phyloP scores from a whole-genome alignment of 345 rosid genomes.

The Alliaria petiolata region DNA sequence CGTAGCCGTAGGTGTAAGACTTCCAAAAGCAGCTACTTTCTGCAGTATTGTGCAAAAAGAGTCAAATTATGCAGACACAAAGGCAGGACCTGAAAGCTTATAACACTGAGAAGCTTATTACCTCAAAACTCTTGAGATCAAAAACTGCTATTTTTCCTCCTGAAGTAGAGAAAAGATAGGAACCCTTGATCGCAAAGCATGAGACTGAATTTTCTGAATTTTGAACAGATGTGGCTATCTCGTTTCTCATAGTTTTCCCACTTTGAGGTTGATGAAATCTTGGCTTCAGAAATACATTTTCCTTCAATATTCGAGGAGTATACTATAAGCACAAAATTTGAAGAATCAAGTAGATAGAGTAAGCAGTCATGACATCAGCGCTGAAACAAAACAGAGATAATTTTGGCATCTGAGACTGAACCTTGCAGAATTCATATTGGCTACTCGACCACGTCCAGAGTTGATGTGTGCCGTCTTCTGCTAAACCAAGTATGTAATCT shows the following conservation, averaged over 20 bases:
- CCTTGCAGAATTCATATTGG: constrained; percentile 26
- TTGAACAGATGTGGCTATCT: constrained; percentile 15
- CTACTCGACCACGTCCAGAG: constrained; percentile 35
- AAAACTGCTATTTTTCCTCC: constrained; percentile 40
- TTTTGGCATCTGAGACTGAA: constrained; percentile 7
- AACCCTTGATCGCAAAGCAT: constrained; percentile 36
- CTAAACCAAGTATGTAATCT: constrained; percentile 37
- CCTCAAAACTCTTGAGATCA: constrained; percentile 35
- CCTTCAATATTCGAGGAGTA: constrained; percentile 25
- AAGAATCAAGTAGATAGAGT: constrained; percentile 10
- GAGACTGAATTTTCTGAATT: too few relatives aligned
- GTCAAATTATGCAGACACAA: constrained; percentile 4
- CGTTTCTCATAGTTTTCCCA: constrained; percentile 36
- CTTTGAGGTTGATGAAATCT: constrained; percentile 30
- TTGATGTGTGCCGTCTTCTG: constrained; percentile 32
- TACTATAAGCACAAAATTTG: background rate
- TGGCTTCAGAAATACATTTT: constrained; percentile 21
- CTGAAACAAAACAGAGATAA: background rate
- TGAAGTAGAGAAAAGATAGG: constrained; percentile 37
- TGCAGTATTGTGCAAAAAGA: constrained; percentile 24
- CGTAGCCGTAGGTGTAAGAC: constrained; percentile 31
- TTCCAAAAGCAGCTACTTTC: constrained; percentile 31
- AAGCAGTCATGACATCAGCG: background rate
- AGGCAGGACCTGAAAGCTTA: background rate
- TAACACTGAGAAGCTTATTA: constrained; percentile 3